These are phyloP conservation scores for Paramecium sexaurelia DNA, from an alignment of 73 alveolate genomes.

Conservation along the genomic window DNA sequence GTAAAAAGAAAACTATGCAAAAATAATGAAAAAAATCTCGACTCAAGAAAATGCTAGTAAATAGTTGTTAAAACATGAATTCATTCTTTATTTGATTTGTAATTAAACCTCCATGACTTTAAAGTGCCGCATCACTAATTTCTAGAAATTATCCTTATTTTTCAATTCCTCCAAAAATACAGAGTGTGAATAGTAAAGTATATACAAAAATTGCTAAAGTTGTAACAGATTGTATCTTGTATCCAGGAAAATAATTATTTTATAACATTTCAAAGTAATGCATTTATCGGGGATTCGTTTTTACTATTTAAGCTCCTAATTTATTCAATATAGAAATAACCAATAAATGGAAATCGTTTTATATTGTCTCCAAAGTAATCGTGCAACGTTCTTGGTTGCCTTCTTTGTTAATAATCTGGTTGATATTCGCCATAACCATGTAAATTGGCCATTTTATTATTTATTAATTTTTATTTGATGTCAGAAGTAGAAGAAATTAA, in stretches of 20 bases:
- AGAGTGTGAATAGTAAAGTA: slow-evolving; percentile 4
- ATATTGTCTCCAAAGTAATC: background rate
- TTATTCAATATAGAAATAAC: background rate
- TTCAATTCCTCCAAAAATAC: slow-evolving; percentile 40
- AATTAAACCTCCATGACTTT: background rate
- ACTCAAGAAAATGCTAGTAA: background rate
- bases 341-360: slow-evolving; percentile 14
- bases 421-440: slow-evolving; percentile 25
- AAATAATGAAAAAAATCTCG: background rate
- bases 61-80: background rate
- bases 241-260: slow-evolving; percentile 8
- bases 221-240: slow-evolving; percentile 1
- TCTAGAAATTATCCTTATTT: slow-evolving; percentile 31
- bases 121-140: background rate
- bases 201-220: background rate
- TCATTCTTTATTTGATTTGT: background rate
- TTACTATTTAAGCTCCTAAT: slow-evolving; percentile 6
- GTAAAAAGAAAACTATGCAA: background rate
- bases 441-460: background rate
- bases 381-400: background rate
- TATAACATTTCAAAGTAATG: slow-evolving; percentile 17
- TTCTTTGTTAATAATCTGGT: background rate
- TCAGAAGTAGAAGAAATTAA: slow-evolving; percentile 27
- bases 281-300: slow-evolving; percentile 34
- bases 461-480: background rate